phyloP scores from a whole-genome alignment of 345 rosid genomes.

The Cochlearia excelsa region DNA sequence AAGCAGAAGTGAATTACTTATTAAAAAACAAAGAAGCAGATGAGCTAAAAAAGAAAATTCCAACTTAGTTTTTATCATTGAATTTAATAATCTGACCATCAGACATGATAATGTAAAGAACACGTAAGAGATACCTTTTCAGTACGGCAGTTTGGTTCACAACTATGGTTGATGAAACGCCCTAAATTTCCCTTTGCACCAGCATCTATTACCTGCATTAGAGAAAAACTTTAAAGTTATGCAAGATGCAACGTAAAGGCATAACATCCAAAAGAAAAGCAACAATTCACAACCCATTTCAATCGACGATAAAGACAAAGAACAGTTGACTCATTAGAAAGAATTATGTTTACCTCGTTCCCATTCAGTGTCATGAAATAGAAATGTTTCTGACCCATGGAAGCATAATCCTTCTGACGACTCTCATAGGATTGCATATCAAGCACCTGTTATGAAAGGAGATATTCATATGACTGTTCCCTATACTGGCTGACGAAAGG shows the following conservation, averaged over 20 bases:
- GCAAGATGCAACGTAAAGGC: constrained; percentile 17
- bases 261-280: constrained; percentile 11
- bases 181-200: constrained; percentile 95
- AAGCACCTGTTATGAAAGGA: constrained; percentile 65
- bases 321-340: constrained; percentile 8
- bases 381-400: constrained; percentile 91
- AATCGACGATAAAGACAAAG: constrained; percentile 16
- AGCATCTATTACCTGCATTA: constrained; percentile 89
- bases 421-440: constrained; percentile 80
- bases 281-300: constrained; percentile 3
- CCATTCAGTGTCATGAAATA: constrained; percentile 98
- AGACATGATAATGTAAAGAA: constrained; percentile 4
- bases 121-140: constrained; percentile 65
- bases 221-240: constrained; percentile 18
- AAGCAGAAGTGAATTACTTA: constrained; percentile 14
- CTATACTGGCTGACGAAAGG: neutral
- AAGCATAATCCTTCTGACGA: constrained; percentile 87
- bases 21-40: constrained; percentile 12
- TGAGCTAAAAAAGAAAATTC: constrained; percentile 10
- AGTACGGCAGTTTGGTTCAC: constrained; percentile 98
- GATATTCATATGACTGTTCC: neutral
- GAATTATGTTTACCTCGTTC: constrained; percentile 68
- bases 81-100: constrained; percentile 8
- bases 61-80: constrained; percentile 3
- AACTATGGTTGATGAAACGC: constrained; percentile 97